Evolutionary conservation across 176 grass and related monocot genomes (phyloP).

Genomic region (Avena insularis): DNA sequence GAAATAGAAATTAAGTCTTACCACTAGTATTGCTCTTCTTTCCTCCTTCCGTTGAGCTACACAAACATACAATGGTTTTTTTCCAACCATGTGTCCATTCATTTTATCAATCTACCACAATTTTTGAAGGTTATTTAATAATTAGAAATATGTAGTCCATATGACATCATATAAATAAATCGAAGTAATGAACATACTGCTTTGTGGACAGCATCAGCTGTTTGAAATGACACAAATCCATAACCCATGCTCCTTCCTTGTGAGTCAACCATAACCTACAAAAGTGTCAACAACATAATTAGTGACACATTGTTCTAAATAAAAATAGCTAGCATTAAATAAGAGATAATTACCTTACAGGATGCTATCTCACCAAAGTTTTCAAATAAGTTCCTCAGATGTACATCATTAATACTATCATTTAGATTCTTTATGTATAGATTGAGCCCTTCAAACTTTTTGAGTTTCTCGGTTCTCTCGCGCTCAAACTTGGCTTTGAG

Average conservation of each 20-base stretch:
- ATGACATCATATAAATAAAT: background rate
- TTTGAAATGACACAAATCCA: conserved; percentile 61
- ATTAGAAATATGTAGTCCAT: background rate
- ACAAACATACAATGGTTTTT: conserved; percentile 59
- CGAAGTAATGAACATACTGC: conserved; percentile 40
- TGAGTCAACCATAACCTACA: conserved; percentile 58
- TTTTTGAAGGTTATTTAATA: background rate
- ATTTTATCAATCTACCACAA: conserved; percentile 50
- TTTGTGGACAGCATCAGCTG: conserved; percentile 43
- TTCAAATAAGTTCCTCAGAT: conserved; percentile 44
- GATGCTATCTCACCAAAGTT: conserved; percentile 55
- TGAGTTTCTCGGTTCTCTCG: conserved; percentile 21
- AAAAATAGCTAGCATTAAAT: background rate
- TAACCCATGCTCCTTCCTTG: conserved; percentile 61
- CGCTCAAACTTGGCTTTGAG: conserved; percentile 39
- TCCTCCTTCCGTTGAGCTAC: conserved; percentile 57
- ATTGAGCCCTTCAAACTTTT: conserved; percentile 48
- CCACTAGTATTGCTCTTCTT: conserved; percentile 46
- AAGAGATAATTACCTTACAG: conserved; percentile 45
- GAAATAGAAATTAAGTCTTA: background rate
- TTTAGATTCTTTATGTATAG: conserved; percentile 67
- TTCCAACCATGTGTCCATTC: conserved; percentile 53
- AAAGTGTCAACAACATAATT: background rate
- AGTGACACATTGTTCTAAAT: background rate
- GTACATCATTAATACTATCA: conserved; percentile 44